A percentile compares a stretch with the other conserved stretches of the same genome.
Conservation (phyloP, 129 eudicot species). For the Solidago caesia region DNA sequence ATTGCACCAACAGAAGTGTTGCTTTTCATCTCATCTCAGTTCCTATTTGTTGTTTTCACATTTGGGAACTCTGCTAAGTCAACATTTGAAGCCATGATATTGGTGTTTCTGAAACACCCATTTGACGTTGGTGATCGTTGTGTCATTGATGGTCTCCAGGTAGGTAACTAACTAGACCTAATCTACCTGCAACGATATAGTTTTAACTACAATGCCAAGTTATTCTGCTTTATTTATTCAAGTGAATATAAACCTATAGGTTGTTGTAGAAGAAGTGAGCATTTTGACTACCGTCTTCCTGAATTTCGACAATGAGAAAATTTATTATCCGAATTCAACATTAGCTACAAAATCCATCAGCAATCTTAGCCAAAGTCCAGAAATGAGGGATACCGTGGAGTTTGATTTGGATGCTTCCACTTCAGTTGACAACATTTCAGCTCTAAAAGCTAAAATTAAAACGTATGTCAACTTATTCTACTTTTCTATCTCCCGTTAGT, state of each 20-base stretch:
- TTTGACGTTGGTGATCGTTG: conserved; percentile 66
- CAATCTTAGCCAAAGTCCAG: conserved; percentile 62
- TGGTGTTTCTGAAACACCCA: conserved; percentile 51
- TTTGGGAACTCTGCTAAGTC: conserved; percentile 48
- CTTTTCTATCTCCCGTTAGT: conserved; percentile 11
- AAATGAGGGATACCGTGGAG: conserved; percentile 51
- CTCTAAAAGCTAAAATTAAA: conserved; percentile 46
- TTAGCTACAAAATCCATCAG: conserved; percentile 54
- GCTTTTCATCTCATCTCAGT: conserved; percentile 55
- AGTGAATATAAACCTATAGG: conserved; percentile 34
- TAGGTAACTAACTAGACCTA: conserved; percentile 15
- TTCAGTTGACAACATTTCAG: conserved; percentile 40
- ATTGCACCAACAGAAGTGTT: conserved; percentile 45
- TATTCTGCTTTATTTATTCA: not conserved
- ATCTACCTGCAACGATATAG: not conserved
- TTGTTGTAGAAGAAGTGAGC: conserved; percentile 60
- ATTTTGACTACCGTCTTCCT: conserved; percentile 53
- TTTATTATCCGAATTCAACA: conserved; percentile 52
- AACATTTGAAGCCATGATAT: conserved; percentile 52
- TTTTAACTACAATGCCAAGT: not conserved
- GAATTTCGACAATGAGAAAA: conserved; percentile 55
- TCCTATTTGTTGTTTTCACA: conserved; percentile 44
- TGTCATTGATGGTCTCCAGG: conserved; percentile 59
- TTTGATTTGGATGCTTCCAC: conserved; percentile 55
- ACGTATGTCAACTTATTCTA: conserved; percentile 34